These are phyloP conservation scores for Serendipita sp. DNA, from an alignment of 768 basidiomycete species.

Conservation along the genomic window DNA sequence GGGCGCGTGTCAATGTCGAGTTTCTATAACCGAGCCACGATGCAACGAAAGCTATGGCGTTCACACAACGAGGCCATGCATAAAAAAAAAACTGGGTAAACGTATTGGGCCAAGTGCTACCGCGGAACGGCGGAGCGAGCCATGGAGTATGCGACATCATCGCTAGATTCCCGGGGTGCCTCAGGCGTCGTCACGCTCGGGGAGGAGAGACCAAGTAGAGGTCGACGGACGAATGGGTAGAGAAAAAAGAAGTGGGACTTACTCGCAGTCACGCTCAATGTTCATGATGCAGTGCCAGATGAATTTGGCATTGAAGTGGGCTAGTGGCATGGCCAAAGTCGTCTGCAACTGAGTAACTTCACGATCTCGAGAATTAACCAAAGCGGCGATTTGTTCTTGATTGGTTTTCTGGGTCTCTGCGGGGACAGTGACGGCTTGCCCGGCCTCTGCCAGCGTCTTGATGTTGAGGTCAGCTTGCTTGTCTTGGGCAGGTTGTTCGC, in stretches of 20 bases:
- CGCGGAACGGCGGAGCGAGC: background rate
- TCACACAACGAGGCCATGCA: background rate
- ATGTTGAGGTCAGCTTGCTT: background rate
- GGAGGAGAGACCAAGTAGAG: background rate
- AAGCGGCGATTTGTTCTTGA: conserved; percentile 5
- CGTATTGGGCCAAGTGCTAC: background rate
- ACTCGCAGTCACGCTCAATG: conserved; percentile 6
- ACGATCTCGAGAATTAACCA: background rate
- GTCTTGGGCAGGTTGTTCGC: background rate
- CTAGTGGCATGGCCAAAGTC: conserved; percentile 2
- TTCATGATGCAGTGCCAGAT: conserved; percentile 7
- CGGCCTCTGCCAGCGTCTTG: background rate
- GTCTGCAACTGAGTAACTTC: conserved; percentile 5
- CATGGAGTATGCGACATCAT: background rate
- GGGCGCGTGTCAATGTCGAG: background rate
- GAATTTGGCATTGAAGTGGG: conserved; percentile 6
- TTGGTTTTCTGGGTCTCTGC: background rate
- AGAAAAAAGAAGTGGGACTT: background rate
- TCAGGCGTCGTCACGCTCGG: background rate
- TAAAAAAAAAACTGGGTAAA: background rate
- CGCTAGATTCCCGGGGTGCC: background rate
- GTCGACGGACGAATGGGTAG: background rate
- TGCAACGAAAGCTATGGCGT: background rate
- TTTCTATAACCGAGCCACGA: background rate
- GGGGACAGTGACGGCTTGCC: background rate